These are phyloP conservation scores for Aspergillus clavatus DNA, from an alignment of 2,329 filamentous ascomycete species.

Conservation along the genomic window DNA sequence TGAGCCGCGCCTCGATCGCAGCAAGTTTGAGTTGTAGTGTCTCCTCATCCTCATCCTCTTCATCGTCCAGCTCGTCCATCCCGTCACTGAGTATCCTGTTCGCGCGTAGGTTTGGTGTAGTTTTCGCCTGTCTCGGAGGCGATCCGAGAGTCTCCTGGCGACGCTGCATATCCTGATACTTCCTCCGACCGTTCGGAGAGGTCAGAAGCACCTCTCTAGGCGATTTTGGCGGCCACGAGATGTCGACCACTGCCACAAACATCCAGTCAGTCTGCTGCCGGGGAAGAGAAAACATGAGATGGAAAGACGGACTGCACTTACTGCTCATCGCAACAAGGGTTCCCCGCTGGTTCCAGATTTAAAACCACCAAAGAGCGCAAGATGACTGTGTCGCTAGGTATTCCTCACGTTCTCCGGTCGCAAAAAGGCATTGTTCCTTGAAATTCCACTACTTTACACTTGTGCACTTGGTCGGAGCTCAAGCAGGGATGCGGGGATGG, in stretches of 20 bases:
- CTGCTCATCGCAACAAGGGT: slow-evolving; percentile 16
- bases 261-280: slow-evolving; percentile 7
- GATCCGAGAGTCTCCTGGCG: slow-evolving; percentile 66
- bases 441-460: too few relatives aligned
- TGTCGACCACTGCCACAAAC: slow-evolving; percentile 37
- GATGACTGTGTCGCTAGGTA: not conserved
- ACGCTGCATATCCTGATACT: slow-evolving; percentile 63
- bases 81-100: slow-evolving; percentile 29
- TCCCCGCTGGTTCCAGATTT: not conserved
- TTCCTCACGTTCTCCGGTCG: not conserved
- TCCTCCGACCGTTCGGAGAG: slow-evolving; percentile 74
- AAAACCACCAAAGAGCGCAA: not conserved
- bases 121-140: slow-evolving; percentile 52
- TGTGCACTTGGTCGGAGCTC: not conserved
- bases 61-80: slow-evolving; percentile 53
- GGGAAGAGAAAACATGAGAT: not conserved
- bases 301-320: slow-evolving; percentile 11
- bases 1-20: slow-evolving; percentile 82
- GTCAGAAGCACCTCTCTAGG: slow-evolving; percentile 59
- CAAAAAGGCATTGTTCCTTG: too few relatives aligned
- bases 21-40: slow-evolving; percentile 79
- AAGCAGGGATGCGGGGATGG: not conserved
- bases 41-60: slow-evolving; percentile 82
- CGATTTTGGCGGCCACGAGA: slow-evolving; percentile 59
- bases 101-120: slow-evolving; percentile 37